Evolutionary conservation across 495 filamentous ascomycete species (phyloP), one percentile per base, ranked within the genome.

Genomic region (Oidiodendron maius): DNA sequence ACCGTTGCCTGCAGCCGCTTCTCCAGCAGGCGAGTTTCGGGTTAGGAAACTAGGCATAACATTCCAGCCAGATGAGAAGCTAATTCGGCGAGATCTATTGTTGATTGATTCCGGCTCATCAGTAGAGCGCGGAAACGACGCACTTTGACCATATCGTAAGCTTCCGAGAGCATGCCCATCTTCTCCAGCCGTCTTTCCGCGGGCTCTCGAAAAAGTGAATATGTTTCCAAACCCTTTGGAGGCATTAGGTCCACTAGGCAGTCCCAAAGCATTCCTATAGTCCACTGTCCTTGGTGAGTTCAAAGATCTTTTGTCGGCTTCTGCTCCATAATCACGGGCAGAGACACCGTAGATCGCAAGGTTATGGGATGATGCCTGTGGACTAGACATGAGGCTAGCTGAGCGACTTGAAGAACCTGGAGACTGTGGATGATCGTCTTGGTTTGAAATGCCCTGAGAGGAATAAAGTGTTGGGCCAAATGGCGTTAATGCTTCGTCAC

Each of bases 141-240:
- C 87, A 59, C 87, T 89, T 58, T 95, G 86, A 2, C 78, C 77
- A 42, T 81, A 68, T 60, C 87, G 88, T 24, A 95, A 68, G 28
- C 78, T 81, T 12, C 89, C 89, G 16, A 94, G 61, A 35, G 80
- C 71, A 13, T 82, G 83, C 4, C 81, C 77, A 40, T 84, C 81
- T 20, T 86, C 77, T 40, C 74, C 63, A 11, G 40, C 46, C 3
- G 79, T 76, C 62, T 91, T 94, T 11, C 80, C 78, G 48, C 81
- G 81, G 24, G 61, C 43, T 50, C 83, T 82, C 4, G 86, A 76
- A 55, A 90, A 85, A 25, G 68, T 68, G 51, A 94, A 87, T 4
- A 84, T 61, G 18, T 75, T 74, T 24, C 78, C 78, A 23, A 84
- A 70, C 42, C 75, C 62, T 41, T 37, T 58, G 38, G 41, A 26